These are phyloP conservation scores for Diutina scorzettiae DNA, from an alignment of 1,139 yeast species.

Conservation along the genomic window DNA sequence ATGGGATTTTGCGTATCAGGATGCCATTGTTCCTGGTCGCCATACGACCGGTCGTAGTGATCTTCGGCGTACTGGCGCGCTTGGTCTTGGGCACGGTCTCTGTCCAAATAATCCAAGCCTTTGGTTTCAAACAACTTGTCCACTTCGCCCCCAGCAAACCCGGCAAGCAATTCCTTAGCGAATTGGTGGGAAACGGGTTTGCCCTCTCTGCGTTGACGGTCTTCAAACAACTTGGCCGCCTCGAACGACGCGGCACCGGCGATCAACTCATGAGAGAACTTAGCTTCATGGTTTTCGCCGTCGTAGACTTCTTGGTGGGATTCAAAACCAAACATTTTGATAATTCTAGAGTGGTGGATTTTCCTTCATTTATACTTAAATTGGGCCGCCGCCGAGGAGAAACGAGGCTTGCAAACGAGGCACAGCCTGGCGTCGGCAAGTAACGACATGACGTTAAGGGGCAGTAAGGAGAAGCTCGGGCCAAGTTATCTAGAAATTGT, in stretches of 20 bases:
- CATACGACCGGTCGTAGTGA: constrained; percentile 21
- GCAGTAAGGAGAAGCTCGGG: no score
- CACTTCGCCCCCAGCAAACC: constrained; percentile 22
- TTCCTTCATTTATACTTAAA: no score
- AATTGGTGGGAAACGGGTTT: constrained; percentile 21
- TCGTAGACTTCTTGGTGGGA: constrained; percentile 16
- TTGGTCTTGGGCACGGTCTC: constrained; percentile 15
- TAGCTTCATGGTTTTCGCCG: constrained; percentile 18
- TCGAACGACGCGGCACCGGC: constrained; percentile 26
- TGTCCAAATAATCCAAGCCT: constrained; percentile 24
- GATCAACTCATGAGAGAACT: constrained; percentile 21
- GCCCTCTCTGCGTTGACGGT: constrained; percentile 22
- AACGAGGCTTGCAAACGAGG: no score
- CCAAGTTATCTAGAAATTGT: no score
- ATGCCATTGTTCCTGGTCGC: constrained; percentile 17
- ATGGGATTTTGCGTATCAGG: constrained; percentile 15
- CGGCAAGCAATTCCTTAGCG: constrained; percentile 21
- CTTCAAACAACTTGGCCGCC: constrained; percentile 22
- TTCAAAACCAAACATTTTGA: constrained; percentile 11
- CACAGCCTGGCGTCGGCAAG: no score
- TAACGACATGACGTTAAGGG: no score
- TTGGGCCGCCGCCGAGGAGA: no score
- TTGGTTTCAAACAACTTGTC: constrained; percentile 24
- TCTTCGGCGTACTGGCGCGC: constrained; percentile 15
- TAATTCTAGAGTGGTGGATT: no score